Evolutionary conservation across 2,329 filamentous ascomycete species (phyloP), one percentile per base, ranked within the genome.

Genomic region (Fusarium albosuccineum): DNA sequence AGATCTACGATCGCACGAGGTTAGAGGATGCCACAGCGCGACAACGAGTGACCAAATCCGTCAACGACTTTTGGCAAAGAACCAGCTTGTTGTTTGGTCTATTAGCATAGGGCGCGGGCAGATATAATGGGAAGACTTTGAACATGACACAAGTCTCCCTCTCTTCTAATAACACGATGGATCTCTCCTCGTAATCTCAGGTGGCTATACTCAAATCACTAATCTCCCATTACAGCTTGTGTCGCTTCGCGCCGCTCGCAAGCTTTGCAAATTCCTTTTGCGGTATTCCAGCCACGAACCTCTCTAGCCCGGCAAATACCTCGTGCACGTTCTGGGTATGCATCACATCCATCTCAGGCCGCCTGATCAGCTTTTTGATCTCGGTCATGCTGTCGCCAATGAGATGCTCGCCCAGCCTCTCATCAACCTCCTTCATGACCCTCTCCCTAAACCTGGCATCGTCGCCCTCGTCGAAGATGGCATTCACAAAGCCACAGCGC

Each of bases 231-330:
- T 27, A 97, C 77, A 98, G 81, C 83, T 98, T 98, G 82, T 99
- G 96, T 77, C 90, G 93, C 88, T 97, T 98, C 85, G 96, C 88
- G 11, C 95, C 94, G 65, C 85, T 89, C 1, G 93, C 93, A 76
- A 98, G 82, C 84, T 92, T 94, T 74, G 85, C 82, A 76, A 98
- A 98, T 83, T 98, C 93, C 77, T 91, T 86, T 83, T 97, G 94
- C 17, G 96, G 96, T 42, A 94, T 84, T 0, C 94, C 94, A 63
- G 82, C 87, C 70, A 92, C 77, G 75, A 98, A 97, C 61, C 94
- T 83, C 64, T 94, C 90, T 75, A 98, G 77, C 0, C 94, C 95
- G 3, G 87, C 91, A 82, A 97, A 94, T 1, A 96, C 93, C 85
- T 98, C 95, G 34, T 87, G 82, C 7, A 94, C 89, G 68, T 92